Evolutionary conservation across 306 rosid genomes (phyloP), one percentile per base, ranked within the genome.

Genomic region (Neltuma alba): DNA sequence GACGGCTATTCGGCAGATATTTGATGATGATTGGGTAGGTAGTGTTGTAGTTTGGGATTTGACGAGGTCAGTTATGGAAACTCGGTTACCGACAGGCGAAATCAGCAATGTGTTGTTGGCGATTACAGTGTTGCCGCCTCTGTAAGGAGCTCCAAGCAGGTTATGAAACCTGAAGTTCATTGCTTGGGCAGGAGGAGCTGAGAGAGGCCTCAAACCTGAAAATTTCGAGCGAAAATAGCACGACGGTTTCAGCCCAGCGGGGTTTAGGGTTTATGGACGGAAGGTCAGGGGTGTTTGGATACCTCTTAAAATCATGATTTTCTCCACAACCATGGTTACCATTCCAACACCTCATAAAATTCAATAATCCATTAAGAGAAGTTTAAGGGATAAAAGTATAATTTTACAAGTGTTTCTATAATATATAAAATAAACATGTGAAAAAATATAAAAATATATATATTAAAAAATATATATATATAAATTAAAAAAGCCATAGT

Each of bases 141-240:
- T 79, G 89, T 92, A 94, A 3, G 99, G 99, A 33, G 98, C 98
- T 66, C 99, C 98, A 0, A 95, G 90, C 18, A 95, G 98, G 66
- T 95, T 95, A 61, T 91, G 96, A 85, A 95, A 93, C 77, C 93
- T 71, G 91, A 83, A 95, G 79, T 95, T 93, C 99, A 95, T 95
- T 20, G 79, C 71, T 37, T 1, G 36, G 7, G 4, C 1, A 16
- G 21, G 36, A 27, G 65, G 16, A 12, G 18, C 2, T 0, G 7
- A 65, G 45, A 18, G 20, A 34, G 16, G 6, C n/a, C 15, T 12
- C 9, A 5, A 30, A 28, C 2, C 37, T 1, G 36, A 25, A 13
- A 27, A 27, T 18, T 11, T 52, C 4, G 23, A 52, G 13, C 1
- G n/a, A 18, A 44, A 44, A 47, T 4, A 21, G 58, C 9, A 52